These are phyloP conservation scores for Linum tenue DNA, from an alignment of 345 rosid genomes.

Conservation along the genomic window DNA sequence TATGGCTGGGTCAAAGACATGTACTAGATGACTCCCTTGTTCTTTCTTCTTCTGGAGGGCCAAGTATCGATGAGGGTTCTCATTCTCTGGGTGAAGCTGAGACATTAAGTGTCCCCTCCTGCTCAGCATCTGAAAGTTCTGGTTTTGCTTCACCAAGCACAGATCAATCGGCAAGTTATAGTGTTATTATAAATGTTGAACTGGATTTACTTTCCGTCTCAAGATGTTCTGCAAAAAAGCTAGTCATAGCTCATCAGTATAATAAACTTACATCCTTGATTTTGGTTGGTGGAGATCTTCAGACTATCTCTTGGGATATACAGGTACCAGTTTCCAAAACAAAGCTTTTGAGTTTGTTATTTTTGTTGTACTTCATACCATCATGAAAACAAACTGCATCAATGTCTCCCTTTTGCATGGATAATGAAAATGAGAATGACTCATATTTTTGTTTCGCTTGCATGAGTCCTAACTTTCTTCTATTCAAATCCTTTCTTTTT, in stretches of 20 bases:
- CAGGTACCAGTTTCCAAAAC: slow-evolving; percentile 42
- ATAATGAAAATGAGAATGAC: background rate
- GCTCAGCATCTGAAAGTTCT: slow-evolving; percentile 27
- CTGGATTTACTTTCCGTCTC: slow-evolving; percentile 41
- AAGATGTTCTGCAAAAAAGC: slow-evolving; percentile 43
- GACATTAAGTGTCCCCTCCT: slow-evolving; percentile 28
- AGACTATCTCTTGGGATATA: slow-evolving; percentile 38
- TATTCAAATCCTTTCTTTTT: slow-evolving; percentile 1
- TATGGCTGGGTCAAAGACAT: slow-evolving; percentile 34
- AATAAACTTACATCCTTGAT: slow-evolving; percentile 49
- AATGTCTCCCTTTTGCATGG: background rate
- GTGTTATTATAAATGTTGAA: slow-evolving; percentile 40
- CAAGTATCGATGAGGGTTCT: slow-evolving; percentile 20
- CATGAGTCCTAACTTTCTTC: slow-evolving; percentile 1
- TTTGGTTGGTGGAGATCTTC: slow-evolving; percentile 47
- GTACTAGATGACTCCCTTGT: slow-evolving; percentile 23
- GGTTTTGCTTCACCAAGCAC: slow-evolving; percentile 31
- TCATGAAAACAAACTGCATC: background rate
- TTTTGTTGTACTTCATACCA: slow-evolving; percentile 11
- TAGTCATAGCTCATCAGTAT: slow-evolving; percentile 39
- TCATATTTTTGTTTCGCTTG: slow-evolving; percentile 3
- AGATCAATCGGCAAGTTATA: slow-evolving; percentile 24
- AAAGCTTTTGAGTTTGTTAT: slow-evolving; percentile 5
- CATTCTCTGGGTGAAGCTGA: slow-evolving; percentile 26
- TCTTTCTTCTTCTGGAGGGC: slow-evolving; percentile 18